A percentile compares a stretch with the other conserved stretches of the same genome.
These are phyloP conservation scores for Alternaria novae-zelandiae DNA, from an alignment of 2,329 filamentous ascomycete genomes.

Conservation along the genomic window DNA sequence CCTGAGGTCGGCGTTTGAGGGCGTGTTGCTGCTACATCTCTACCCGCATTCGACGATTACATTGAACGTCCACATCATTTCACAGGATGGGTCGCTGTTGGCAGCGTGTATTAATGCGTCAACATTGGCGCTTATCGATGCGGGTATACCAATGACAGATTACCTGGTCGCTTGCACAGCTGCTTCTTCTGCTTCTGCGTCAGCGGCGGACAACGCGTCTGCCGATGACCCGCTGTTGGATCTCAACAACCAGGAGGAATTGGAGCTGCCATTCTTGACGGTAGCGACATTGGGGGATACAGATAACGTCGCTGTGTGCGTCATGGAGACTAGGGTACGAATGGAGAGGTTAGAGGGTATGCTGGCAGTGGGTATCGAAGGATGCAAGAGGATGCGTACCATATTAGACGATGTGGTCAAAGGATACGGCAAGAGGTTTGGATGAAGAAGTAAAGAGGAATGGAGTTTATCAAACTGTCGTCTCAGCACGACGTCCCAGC, in stretches of 20 bases:
- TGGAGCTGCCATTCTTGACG: slow-evolving; percentile 87
- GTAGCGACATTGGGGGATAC: slow-evolving; percentile 78
- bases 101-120: slow-evolving; percentile 90
- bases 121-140: slow-evolving; percentile 90
- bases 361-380: slow-evolving; percentile 90
- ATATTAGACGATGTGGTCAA: slow-evolving; percentile 80
- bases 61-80: slow-evolving; percentile 84
- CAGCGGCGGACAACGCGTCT: slow-evolving; percentile 63
- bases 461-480: neutral
- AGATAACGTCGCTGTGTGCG: slow-evolving; percentile 77
- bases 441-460: slow-evolving; percentile 12
- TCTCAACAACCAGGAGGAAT: slow-evolving; percentile 79
- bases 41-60: slow-evolving; percentile 88
- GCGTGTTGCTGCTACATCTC: slow-evolving; percentile 81
- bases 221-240: slow-evolving; percentile 79
- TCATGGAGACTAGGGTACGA: slow-evolving; percentile 90
- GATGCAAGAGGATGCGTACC: slow-evolving; percentile 82
- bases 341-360: slow-evolving; percentile 84
- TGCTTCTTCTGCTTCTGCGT: slow-evolving; percentile 71
- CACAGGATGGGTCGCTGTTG: slow-evolving; percentile 87
- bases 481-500: neutral
- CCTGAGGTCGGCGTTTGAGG: slow-evolving; percentile 76
- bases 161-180: slow-evolving; percentile 89
- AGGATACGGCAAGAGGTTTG: slow-evolving; percentile 44
- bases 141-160: slow-evolving; percentile 92